Evolutionary conservation across 768 basidiomycete species (phyloP).

Genomic region (Trametes elegans): DNA sequence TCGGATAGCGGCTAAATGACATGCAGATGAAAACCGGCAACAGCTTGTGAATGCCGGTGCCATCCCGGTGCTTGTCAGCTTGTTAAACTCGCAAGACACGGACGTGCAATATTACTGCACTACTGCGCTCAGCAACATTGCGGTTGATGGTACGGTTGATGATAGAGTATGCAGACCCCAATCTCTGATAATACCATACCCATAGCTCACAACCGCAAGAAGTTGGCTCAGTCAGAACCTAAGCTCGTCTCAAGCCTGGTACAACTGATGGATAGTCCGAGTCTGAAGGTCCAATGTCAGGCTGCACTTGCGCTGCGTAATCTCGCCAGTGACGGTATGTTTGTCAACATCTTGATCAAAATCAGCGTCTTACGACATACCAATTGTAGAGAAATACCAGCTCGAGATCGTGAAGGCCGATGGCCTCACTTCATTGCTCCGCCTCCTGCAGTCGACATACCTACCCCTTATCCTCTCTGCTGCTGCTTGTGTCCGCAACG

Average conservation of each 20-base stretch:
- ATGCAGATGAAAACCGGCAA: conserved; percentile 92
- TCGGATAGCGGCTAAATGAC: conserved; percentile 3
- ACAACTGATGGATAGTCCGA: conserved; percentile 93
- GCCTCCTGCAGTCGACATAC: conserved; percentile 94
- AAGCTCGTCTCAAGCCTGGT: conserved; percentile 94
- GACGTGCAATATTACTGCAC: conserved; percentile 99
- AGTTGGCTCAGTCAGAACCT: conserved; percentile 90
- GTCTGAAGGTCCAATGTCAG: conserved; percentile 98
- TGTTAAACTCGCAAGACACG: conserved; percentile 95
- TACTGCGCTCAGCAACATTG: conserved; percentile 96
- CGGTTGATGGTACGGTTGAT: conserved; percentile 76
- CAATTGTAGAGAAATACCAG: conserved; percentile 86
- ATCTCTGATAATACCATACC: not conserved
- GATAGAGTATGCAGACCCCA: not conserved
- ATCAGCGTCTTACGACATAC: not conserved
- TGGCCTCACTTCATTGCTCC: conserved; percentile 87
- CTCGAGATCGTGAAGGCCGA: conserved; percentile 97
- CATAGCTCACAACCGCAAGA: conserved; percentile 84
- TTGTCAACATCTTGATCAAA: not conserved
- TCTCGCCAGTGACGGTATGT: conserved; percentile 91
- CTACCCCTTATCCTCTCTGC: conserved; percentile 97
- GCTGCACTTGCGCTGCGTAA: conserved; percentile 95
- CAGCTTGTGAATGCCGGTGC: conserved; percentile 98
- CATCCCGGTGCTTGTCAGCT: conserved; percentile 92
- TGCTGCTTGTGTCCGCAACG: conserved; percentile 97